Evolutionary conservation across 2,329 filamentous ascomycete genomes (phyloP), one percentile per base, ranked within the genome.

Genomic region (Ceratocystis ficicola): DNA sequence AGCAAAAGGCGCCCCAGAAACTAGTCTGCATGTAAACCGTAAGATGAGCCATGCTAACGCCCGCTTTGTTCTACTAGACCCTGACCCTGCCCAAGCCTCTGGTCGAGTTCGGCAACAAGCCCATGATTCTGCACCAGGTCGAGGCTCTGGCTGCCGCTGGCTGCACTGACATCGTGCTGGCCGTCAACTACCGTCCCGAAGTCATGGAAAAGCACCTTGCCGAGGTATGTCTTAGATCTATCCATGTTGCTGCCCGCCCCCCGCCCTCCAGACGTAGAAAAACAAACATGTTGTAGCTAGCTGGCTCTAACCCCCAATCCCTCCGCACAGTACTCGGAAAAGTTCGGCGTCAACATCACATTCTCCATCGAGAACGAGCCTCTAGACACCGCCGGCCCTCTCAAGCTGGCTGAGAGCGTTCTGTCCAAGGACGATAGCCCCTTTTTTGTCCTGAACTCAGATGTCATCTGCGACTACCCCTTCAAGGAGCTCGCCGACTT

Each of bases 81-180:
- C 86, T 99, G 74, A 96, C 94, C 63, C 89, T 96, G 71, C 93
- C 93, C 69, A 99, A 97, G 79, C 93, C 94, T 70, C 84, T 99
- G 71, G 94, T 99, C 74, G 69, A 99, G 80, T 99, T 99, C 74
- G 91, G 86, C 75, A 99, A 99, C 84, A 93, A 94, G 80, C 94
- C 92, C 75, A 99, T 99, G 93, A 97, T 99, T 77, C 83, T 95
- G 74, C 93, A 97, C 79, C 93, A 99, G 79, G 90, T 99, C 72
- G 91, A 96, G 80, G 91, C 90, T 70, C 84, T 99, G 71, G 93
- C 94, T 71, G 88, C 86, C 68, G 93, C 91, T 67, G 93, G 93
- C 76, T 94, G 97, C 70, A 97, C 90, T 69, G 92, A 97, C 79
- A 95, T 99, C 73, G 93, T 99, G 66, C 85, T 99, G 67, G 93